phyloP scores from a whole-genome alignment of 208 protist species.

The Leishmania gerbilli region DNA sequence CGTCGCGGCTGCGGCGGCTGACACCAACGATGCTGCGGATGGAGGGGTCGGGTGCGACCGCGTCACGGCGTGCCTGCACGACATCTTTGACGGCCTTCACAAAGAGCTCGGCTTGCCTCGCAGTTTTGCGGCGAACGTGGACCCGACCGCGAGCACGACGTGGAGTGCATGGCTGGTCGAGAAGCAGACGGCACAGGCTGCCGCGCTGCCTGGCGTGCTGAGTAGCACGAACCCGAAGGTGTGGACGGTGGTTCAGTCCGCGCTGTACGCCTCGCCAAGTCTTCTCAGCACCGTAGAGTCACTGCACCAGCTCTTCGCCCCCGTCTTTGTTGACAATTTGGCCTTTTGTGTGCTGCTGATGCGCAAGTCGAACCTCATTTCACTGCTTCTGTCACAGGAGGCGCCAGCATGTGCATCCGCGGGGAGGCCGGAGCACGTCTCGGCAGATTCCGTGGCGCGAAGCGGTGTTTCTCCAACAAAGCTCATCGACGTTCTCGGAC shows the following conservation, averaged over 20 bases:
- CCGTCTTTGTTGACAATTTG: constrained; percentile 32
- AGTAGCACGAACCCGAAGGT: constrained; percentile 33
- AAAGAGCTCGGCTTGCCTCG: constrained; percentile 69
- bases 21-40: background rate
- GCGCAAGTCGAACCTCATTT: constrained; percentile 45
- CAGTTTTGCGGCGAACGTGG: constrained; percentile 10
- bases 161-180: constrained; percentile 23
- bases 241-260: constrained; percentile 69
- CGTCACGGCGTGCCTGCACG: constrained; percentile 12
- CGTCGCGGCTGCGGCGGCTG: background rate
- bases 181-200: constrained; percentile 18
- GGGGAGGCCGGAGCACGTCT: background rate
- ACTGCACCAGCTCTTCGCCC: constrained; percentile 38
- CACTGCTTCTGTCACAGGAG: constrained; percentile 20
- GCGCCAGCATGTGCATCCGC: background rate
- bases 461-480: background rate
- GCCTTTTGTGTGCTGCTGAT: constrained; percentile 60
- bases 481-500: constrained; percentile 19
- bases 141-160: background rate
- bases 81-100: constrained; percentile 60
- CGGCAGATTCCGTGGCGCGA: background rate
- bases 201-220: constrained; percentile 25
- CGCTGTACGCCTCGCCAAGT: constrained; percentile 49
- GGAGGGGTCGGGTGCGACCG: background rate
- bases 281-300: constrained; percentile 34